Evolutionary conservation across 192 early-diverging fungal genomes (phyloP), one percentile per base, ranked within the genome.

Genomic region (Coemansia sp.): DNA sequence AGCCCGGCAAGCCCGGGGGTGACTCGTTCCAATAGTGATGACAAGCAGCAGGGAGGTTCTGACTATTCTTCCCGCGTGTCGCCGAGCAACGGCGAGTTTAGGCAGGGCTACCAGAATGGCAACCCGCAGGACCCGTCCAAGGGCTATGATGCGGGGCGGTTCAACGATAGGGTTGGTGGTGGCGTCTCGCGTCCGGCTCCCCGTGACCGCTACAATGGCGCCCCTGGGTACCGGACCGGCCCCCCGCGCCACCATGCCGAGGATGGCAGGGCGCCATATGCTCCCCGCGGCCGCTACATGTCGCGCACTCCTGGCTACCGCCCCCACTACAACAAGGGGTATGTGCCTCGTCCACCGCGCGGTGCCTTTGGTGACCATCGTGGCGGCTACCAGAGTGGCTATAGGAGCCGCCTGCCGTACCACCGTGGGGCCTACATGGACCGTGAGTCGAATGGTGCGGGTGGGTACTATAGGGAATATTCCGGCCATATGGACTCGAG

Each of bases 201-300:
- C 6, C 36, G 36, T 19, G 22, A 17, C 17, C 47, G 47, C 35
- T 38, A 49, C 38, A 29, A 28, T 36, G 17, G 26, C 38, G 35
- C 26, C 2, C 41, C 41, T 29, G 41, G 41, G 19, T n/a, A 14
- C 17, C 14, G n/a, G n/a, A n/a, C 41, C 7, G 25, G 41, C 8
- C 41, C 26, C 10, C 26, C 8, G 14, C 41, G 41, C 27, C 29
- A 44, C n/a, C 23, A 16, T 27, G 41, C 26, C 29, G 41, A 44
- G 29, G 17, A 27, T 9, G 41, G 16, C 4, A 27, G 41, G 5
- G 14, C 34, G 14, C 34, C 14, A 18, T 17, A 36, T 6, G 26
- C 41, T 19, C 26, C 25, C n/a, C 41, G 41, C 29, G 41, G 41
- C 17, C 41, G 41, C 16, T 44, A 44, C n/a, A 29, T 44, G 41